These are phyloP conservation scores for Domatiomyces globalis DNA, from an alignment of 2,329 filamentous ascomycete species.

Conservation along the genomic window DNA sequence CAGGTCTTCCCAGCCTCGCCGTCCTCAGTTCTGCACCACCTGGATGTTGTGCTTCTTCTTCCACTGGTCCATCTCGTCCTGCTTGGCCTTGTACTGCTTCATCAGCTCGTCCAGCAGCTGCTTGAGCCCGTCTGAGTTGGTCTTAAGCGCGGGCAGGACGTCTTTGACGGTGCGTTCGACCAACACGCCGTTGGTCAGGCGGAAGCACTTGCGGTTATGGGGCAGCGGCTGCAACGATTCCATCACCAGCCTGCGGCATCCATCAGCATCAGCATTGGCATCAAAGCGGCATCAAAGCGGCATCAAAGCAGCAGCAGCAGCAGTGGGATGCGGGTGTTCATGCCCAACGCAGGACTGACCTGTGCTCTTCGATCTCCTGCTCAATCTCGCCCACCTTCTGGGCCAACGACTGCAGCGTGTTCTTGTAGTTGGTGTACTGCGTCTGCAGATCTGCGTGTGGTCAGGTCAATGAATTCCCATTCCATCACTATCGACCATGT, in stretches of 20 bases:
- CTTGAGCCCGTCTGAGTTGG: constrained; percentile 83
- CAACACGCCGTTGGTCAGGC: constrained; percentile 93
- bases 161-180: constrained; percentile 90
- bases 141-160: constrained; percentile 78
- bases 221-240: constrained; percentile 77
- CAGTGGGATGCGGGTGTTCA: background rate
- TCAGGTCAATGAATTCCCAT: constrained; percentile 3
- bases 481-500: background rate
- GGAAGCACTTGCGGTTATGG: constrained; percentile 86
- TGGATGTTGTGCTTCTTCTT: constrained; percentile 48
- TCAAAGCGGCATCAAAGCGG: background rate
- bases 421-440: constrained; percentile 45
- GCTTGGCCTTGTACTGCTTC: constrained; percentile 91
- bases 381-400: constrained; percentile 96
- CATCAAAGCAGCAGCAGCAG: background rate
- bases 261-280: background rate
- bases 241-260: constrained; percentile 60
- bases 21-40: constrained; percentile 29
- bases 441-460: constrained; percentile 31
- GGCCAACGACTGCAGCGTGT: constrained; percentile 74
- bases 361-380: constrained; percentile 94
- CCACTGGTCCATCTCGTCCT: constrained; percentile 94
- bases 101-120: constrained; percentile 89
- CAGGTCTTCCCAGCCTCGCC: too few species aligned
- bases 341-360: constrained; percentile 47